These are phyloP conservation scores for Xylariomycetidae sp. DNA, from an alignment of 2,329 filamentous ascomycete genomes.

Conservation along the genomic window DNA sequence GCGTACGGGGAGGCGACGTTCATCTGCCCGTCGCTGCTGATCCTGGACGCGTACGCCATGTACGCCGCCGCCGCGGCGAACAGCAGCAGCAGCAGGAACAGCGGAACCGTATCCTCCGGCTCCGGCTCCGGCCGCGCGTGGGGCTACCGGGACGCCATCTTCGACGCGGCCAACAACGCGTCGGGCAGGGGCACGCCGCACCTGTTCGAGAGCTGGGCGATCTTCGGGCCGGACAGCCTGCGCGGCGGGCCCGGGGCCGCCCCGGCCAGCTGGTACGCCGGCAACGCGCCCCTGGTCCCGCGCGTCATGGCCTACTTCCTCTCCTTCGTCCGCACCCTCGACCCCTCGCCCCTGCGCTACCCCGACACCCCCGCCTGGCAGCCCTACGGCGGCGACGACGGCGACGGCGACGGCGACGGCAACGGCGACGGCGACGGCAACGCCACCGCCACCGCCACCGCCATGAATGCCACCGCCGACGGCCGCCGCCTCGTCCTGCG, in stretches of 20 bases:
- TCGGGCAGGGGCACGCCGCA: slow-evolving; percentile 42
- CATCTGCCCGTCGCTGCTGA: slow-evolving; percentile 20
- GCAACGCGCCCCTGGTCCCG: slow-evolving; percentile 39
- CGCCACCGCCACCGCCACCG: no score
- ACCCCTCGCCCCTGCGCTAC: slow-evolving; percentile 35
- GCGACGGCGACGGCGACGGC: no score
- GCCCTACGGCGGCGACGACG: no score
- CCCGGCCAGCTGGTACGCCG: slow-evolving; percentile 34
- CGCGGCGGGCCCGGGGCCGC: slow-evolving; percentile 20
- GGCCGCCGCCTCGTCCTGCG: slow-evolving; percentile 33
- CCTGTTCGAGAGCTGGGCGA: slow-evolving; percentile 39
- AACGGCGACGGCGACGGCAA: no score
- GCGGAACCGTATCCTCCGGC: no score
- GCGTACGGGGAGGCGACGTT: slow-evolving; percentile 40
- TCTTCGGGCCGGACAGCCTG: slow-evolving; percentile 41
- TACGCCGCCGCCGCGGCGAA: no score
- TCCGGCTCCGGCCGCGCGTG: slow-evolving; percentile 31
- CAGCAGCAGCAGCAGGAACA: no score
- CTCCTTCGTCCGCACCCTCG: slow-evolving; percentile 39
- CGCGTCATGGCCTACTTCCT: slow-evolving; percentile 45
- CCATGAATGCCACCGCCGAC: no score
- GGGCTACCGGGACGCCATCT: slow-evolving; percentile 45
- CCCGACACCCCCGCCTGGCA: no score
- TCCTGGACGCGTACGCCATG: slow-evolving; percentile 30
- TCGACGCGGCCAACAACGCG: slow-evolving; percentile 29